Percentiles rank a stretch among this genome's conserved stretches.
Conservation (phyloP, 305 asterid genomes). For the Rubia peregrina region DNA sequence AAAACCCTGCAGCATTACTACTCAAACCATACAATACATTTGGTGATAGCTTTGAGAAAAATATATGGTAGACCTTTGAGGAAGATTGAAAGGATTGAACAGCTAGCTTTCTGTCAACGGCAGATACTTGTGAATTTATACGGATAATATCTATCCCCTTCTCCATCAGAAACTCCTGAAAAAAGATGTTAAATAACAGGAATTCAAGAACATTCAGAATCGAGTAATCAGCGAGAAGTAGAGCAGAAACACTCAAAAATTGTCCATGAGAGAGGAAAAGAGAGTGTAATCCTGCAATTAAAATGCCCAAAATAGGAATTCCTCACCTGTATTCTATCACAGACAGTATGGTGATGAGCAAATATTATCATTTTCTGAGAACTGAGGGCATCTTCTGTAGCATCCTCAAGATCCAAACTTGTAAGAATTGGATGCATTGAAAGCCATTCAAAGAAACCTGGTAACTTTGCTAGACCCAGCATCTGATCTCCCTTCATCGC, state of each 20-base stretch:
- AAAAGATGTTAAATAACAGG: conserved; percentile 3
- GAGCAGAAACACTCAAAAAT: conserved; percentile 7
- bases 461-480: conserved; percentile 80
- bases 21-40: not conserved
- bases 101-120: conserved; percentile 64
- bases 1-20: not conserved
- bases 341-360: conserved; percentile 92
- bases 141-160: conserved; percentile 69
- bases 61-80: conserved; percentile 45
- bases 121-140: conserved; percentile 57
- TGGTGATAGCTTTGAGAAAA: not conserved
- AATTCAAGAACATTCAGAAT: not conserved
- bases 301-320: conserved; percentile 10
- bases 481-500: conserved; percentile 48
- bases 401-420: conserved; percentile 53
- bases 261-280: not conserved
- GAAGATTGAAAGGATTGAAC: conserved; percentile 71
- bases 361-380: conserved; percentile 94
- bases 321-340: conserved; percentile 84
- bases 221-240: not conserved
- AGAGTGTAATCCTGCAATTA: not conserved
- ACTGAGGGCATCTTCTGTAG: conserved; percentile 37
- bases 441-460: conserved; percentile 94
- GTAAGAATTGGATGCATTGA: conserved; percentile 72
- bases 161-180: conserved; percentile 70